phyloP scores from a whole-genome alignment of 2,329 filamentous ascomycete species.

The Fusarium sp. region DNA sequence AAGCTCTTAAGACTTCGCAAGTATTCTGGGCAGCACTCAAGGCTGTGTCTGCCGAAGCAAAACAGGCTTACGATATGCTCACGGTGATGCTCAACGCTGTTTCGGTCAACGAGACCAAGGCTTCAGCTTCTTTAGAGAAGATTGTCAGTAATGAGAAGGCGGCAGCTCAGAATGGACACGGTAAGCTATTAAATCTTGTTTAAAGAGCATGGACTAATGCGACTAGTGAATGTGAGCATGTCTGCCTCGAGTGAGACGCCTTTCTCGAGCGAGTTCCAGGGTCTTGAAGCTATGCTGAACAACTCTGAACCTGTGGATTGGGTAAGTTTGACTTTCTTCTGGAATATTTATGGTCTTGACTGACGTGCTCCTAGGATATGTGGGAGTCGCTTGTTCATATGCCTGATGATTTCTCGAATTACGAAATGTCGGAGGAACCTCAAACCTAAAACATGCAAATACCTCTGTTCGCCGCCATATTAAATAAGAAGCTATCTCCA shows the following conservation, averaged over 20 bases:
- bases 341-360: rapidly evolving
- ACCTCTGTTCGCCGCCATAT: too few species aligned
- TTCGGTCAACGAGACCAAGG: not conserved
- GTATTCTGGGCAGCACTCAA: slow-evolving; percentile 30
- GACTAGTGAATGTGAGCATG: not conserved
- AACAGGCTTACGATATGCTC: slow-evolving; percentile 28
- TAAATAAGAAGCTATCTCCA: too few species aligned
- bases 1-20: slow-evolving; percentile 23
- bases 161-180: not conserved
- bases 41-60: slow-evolving; percentile 18
- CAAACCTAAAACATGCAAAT: not conserved
- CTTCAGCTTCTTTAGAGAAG: not conserved
- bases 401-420: slow-evolving; percentile 18
- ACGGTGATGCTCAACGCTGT: slow-evolving; percentile 33
- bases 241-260: not conserved
- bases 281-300: slow-evolving; percentile 28
- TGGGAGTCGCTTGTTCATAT: slow-evolving; percentile 33
- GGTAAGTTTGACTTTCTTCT: not conserved
- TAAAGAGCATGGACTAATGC: not conserved
- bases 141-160: not conserved
- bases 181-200: not conserved
- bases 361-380: slow-evolving; percentile 8
- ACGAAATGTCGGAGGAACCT: slow-evolving; percentile 8
- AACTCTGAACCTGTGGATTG: slow-evolving; percentile 32
- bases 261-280: slow-evolving; percentile 13